A percentile compares a stretch with the other conserved stretches of the same genome.
These are phyloP conservation scores for Sideroxylon spinosum DNA, from an alignment of 179 eudicot genomes.

Conservation along the genomic window DNA sequence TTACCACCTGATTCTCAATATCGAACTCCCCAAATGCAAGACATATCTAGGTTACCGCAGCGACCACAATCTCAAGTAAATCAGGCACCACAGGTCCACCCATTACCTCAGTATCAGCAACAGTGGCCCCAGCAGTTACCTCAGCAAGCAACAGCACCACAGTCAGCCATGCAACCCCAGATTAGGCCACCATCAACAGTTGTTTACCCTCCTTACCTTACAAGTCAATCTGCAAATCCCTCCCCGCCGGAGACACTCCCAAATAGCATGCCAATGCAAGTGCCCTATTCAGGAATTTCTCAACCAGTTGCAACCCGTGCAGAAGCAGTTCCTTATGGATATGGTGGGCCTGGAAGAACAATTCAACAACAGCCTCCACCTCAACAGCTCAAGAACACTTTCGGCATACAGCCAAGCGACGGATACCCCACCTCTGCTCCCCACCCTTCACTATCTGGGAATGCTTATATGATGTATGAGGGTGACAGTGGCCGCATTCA, in stretches of 20 bases:
- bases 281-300: slow-evolving; percentile 48
- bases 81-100: slow-evolving; percentile 45
- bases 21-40: slow-evolving; percentile 41
- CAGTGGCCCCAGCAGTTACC: slow-evolving; percentile 75
- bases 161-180: slow-evolving; percentile 46
- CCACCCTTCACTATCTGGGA: slow-evolving; percentile 51
- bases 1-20: slow-evolving; percentile 48
- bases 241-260: slow-evolving; percentile 46
- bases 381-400: slow-evolving; percentile 40
- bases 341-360: slow-evolving; percentile 56
- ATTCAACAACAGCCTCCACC: slow-evolving; percentile 38
- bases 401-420: slow-evolving; percentile 48
- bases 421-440: slow-evolving; percentile 57
- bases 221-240: slow-evolving; percentile 52
- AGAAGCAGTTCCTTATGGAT: slow-evolving; percentile 58
- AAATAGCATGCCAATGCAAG: slow-evolving; percentile 65
- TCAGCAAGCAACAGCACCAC: slow-evolving; percentile 52
- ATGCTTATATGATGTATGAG: slow-evolving; percentile 63
- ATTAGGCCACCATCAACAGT: slow-evolving; percentile 43
- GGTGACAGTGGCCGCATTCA: slow-evolving; percentile 48
- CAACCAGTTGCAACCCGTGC: slow-evolving; percentile 42
- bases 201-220: slow-evolving; percentile 55
- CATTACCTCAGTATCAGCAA: slow-evolving; percentile 56
- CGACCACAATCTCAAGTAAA: slow-evolving; percentile 46
- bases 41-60: slow-evolving; percentile 31